Evolutionary conservation across 2,329 filamentous ascomycete genomes (phyloP).

Genomic region (Colletotrichum camelliae): DNA sequence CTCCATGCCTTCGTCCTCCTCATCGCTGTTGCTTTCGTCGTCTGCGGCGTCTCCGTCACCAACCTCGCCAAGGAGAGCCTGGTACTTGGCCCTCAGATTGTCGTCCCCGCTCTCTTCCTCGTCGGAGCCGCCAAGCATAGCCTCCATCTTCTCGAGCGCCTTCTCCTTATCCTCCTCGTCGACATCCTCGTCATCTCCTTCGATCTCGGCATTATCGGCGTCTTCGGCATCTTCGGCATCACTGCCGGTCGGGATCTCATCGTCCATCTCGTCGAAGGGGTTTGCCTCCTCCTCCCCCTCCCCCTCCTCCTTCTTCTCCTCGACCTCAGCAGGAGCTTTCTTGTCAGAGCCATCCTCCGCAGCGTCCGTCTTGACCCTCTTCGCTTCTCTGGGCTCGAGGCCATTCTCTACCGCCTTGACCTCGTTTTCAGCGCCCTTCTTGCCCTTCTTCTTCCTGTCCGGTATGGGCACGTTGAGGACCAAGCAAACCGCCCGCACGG

Average conservation of each 20-base stretch:
- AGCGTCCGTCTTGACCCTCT: constrained; percentile 28
- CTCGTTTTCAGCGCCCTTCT: constrained; percentile 35
- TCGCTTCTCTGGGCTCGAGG: constrained; percentile 33
- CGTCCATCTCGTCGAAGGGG: constrained; percentile 27
- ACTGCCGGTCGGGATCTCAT: constrained; percentile 22
- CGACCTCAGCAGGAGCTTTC: constrained; percentile 32
- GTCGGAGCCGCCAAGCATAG: constrained; percentile 49
- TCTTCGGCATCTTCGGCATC: not conserved
- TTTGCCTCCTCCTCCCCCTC: constrained; percentile 26
- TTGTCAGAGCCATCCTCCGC: constrained; percentile 25
- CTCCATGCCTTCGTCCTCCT: constrained; percentile 32
- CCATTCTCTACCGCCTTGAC: constrained; percentile 35
- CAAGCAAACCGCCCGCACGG: constrained; percentile 53
- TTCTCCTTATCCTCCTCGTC: constrained; percentile 36
- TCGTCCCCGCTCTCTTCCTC: constrained; percentile 43
- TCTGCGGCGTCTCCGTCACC: constrained; percentile 41
- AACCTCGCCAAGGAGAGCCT: constrained; percentile 49
- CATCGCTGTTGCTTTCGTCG: constrained; percentile 36
- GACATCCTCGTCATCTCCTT: constrained; percentile 34
- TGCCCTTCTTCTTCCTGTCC: constrained; percentile 43
- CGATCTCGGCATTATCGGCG: constrained; percentile 18
- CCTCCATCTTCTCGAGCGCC: constrained; percentile 48
- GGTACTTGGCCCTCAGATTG: constrained; percentile 47
- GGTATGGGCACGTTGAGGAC: constrained; percentile 54
- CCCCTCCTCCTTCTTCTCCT: constrained; percentile 27